phyloP scores from a whole-genome alignment of 1,139 yeast species.

The Blastobotrys elegans region DNA sequence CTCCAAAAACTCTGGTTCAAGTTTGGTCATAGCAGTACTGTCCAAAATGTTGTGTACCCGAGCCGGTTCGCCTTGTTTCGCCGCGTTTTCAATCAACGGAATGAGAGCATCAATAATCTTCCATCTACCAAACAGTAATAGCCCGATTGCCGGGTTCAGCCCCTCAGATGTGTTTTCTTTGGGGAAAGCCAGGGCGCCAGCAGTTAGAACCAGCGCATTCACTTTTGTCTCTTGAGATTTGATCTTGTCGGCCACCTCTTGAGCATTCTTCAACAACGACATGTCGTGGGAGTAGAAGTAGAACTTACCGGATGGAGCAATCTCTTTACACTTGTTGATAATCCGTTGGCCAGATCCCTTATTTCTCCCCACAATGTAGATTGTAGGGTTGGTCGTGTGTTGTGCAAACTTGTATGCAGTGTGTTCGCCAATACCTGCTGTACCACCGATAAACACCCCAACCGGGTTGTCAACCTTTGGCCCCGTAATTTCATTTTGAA shows the following conservation, averaged over 20 bases:
- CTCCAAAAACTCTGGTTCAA: slow-evolving; percentile 25
- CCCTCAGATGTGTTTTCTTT: slow-evolving; percentile 29
- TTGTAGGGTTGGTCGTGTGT: slow-evolving; percentile 25
- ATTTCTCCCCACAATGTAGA: slow-evolving; percentile 32
- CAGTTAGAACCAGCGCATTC: slow-evolving; percentile 25
- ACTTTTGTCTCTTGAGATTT: slow-evolving; percentile 24
- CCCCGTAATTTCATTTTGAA: background rate
- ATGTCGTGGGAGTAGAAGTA: slow-evolving; percentile 27
- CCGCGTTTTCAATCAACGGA: slow-evolving; percentile 26
- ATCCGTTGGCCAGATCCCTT: slow-evolving; percentile 23
- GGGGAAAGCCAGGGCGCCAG: slow-evolving; percentile 22
- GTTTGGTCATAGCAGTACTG: slow-evolving; percentile 25
- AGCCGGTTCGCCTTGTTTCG: slow-evolving; percentile 25
- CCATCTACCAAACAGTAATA: slow-evolving; percentile 31
- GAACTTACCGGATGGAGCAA: slow-evolving; percentile 16
- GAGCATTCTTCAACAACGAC: slow-evolving; percentile 24
- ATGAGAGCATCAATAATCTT: slow-evolving; percentile 22
- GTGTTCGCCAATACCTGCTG: slow-evolving; percentile 32
- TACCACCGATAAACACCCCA: slow-evolving; percentile 33
- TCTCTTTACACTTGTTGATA: slow-evolving; percentile 18
- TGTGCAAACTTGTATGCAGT: slow-evolving; percentile 30
- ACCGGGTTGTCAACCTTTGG: slow-evolving; percentile 17
- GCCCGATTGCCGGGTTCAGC: slow-evolving; percentile 24
- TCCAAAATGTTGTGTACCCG: slow-evolving; percentile 29
- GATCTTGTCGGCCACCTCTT: slow-evolving; percentile 21